Base-by-base conservation (phyloP, 768 basidiomycete species). In the Artomyces pyxidatus region DNA sequence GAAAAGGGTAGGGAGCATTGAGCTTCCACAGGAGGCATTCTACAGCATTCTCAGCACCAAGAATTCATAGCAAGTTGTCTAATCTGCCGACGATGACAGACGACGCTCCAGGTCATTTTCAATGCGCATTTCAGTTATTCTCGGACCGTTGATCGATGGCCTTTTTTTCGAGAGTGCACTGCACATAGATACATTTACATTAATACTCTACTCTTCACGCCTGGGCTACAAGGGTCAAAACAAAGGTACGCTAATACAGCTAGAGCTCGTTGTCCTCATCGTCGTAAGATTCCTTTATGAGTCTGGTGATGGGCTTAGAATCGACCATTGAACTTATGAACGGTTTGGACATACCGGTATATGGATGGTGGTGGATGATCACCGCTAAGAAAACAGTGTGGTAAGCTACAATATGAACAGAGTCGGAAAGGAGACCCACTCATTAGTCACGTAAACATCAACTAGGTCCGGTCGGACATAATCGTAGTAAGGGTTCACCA, bases 361-460 rank as follows among this genome's bases (percentile, higher is more conserved):
- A 97, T 85, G 46, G 93, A 91, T 16, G 93, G 89, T 17, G 95
- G 93, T 21, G 94, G 90, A 63, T 97, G 94, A 64, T 96, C 95
- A 19, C 95, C 95, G 57, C 94, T 97, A 56, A 29, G 42, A 46
- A 42, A 14, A 19, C 25, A 7, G 19, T 27, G 37, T 37, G 41
- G 50, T 59, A 48, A 27, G 42, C 45, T 21, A 56, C 50, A 32
- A 40, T 22, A 17, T 40, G 21, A 26, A 45, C 38, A 44, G 8
- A 44, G 42, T 28, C 29, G 29, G 21, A 9, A 67, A 52, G 23
- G 39, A 48, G 28, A 73, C 94, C 72, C 65, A 97, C 95, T 97
- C 89, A 57, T 99, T 98, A 11, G 93, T 97, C 59, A 99, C 88
- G 65, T 89, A 95, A 11, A 90, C 86, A 61, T 92, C 86, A 48